phyloP scores from a whole-genome alignment of 148 eudicot species.

The Mesembryanthemum crystallinum region DNA sequence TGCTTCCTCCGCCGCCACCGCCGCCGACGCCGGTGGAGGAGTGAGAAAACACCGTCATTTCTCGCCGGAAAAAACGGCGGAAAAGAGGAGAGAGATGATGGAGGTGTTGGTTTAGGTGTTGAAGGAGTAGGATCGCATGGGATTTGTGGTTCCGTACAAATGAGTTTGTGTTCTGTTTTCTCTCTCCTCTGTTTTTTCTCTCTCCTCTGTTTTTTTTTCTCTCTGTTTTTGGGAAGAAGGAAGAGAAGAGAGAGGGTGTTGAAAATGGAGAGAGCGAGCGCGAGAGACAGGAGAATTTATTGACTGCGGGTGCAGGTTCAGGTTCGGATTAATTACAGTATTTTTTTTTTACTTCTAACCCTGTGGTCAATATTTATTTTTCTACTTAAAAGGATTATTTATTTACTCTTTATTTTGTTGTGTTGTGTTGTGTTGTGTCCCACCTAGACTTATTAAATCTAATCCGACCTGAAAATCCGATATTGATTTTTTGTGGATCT shows the following conservation, averaged over 20 bases:
- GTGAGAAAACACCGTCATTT: slow-evolving; percentile 29
- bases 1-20: slow-evolving; percentile 41
- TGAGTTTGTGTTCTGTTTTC: background rate
- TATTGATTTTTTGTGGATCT: too few relatives aligned
- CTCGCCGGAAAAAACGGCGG: slow-evolving; percentile 10
- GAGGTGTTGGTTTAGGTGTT: background rate
- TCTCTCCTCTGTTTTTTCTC: slow-evolving; percentile 10
- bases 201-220: background rate
- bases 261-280: slow-evolving; percentile 14
- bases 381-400: too few relatives aligned
- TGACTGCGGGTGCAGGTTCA: slow-evolving; percentile 3
- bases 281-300: slow-evolving; percentile 26
- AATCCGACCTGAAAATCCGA: too few relatives aligned
- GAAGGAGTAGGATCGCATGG: background rate
- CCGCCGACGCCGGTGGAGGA: slow-evolving; percentile 16
- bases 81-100: background rate
- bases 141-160: background rate
- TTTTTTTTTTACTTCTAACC: too few relatives aligned
- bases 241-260: background rate
- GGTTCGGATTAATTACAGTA: too few relatives aligned
- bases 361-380: too few relatives aligned
- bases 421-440: too few relatives aligned
- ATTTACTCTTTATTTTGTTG: too few relatives aligned
- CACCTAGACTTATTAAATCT: too few relatives aligned
- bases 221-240: background rate